Base-by-base conservation (phyloP, 768 basidiomycete species). In the Naematelia aurantialba region DNA sequence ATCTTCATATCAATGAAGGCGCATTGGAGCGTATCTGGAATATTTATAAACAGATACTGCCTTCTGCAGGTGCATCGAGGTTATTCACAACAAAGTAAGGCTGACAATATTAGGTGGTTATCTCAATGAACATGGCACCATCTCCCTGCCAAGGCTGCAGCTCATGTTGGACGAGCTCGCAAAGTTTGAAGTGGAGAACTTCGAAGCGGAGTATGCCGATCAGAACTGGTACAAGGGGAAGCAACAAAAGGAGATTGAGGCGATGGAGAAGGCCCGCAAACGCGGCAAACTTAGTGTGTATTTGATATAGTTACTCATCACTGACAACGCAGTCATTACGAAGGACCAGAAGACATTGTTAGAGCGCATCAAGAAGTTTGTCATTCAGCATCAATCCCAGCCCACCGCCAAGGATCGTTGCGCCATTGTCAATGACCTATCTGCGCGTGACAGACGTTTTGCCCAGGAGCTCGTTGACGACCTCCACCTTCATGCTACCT, bases 1-100 rank as follows among this genome's bases (percentile, higher is more conserved):
- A 96, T 76, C 78, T 99, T 25, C 96, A 98, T 74, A 98, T 99
- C 74, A 91, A 98, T 70, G 91, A 96, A 78, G 96, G 97, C 73
- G 96, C 91, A 14, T 75, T 99, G 65, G 92, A 98, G 79, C 83
- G 82, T 66, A 79, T 99, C 58, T 98, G 96, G 76, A 89, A 91
- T 10, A 89, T 97, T 56, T 99, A 99, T 79, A 97, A 97, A 82
- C 87, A 85, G 73, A 84, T 91, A 27, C 76, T 98, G 22, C 92
- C 93, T 2, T 56, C 45, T 13, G 81, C 81, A 21, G 83, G 85
- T 48, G 78, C 87, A 69, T 86, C 84, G 10, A 29, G 52, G 49
- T 50, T 27, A 1, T n/a, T 19, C 4, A n/a, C 27, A 21, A 44
- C 26, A n/a, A 19, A 3, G 22, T 19, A n/a, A 22, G 25, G 19